Conservation (phyloP, 208 protist genomes). For the Acanthamoeba castellanii region DNA sequence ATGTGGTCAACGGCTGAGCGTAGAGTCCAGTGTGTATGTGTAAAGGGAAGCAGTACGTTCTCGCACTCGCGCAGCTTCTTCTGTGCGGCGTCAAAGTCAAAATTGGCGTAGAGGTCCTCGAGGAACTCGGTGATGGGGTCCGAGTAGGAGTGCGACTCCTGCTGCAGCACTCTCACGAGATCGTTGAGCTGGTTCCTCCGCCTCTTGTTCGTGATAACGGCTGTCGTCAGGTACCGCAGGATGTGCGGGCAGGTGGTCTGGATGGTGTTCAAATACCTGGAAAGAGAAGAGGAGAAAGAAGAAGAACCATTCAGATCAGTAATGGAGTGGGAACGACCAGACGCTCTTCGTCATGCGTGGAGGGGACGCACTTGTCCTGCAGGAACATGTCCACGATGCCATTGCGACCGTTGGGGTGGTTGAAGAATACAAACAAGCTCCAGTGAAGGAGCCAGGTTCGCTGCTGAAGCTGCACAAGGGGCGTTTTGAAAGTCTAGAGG, state of each 20-base stretch:
- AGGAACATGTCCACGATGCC: conserved; percentile 88
- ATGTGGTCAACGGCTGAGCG: background rate
- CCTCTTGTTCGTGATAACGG: conserved; percentile 87
- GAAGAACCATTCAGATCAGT: background rate
- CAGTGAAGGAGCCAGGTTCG: conserved; percentile 91
- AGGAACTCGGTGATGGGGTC: conserved; percentile 90
- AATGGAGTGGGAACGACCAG: background rate
- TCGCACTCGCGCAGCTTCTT: conserved; percentile 85
- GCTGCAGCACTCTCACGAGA: conserved; percentile 87
- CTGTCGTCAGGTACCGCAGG: conserved; percentile 88
- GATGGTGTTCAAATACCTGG: conserved; percentile 86
- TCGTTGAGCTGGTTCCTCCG: conserved; percentile 80
- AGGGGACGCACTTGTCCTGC: conserved; percentile 79
- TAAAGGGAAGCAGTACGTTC: conserved; percentile 31
- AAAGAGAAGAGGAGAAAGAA: conserved; percentile 23
- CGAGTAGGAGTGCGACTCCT: conserved; percentile 85
- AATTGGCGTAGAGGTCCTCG: conserved; percentile 87
- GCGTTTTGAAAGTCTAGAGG: conserved; percentile 41
- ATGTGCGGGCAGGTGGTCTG: conserved; percentile 89
- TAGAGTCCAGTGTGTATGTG: background rate
- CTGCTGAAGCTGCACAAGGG: conserved; percentile 87
- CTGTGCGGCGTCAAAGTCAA: conserved; percentile 91
- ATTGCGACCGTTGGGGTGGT: conserved; percentile 85
- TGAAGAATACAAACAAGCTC: conserved; percentile 90
- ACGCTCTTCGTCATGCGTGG: background rate